Evolutionary conservation across 2,329 filamentous ascomycete species (phyloP).

Genomic region (Xylariomycetidae sp.): DNA sequence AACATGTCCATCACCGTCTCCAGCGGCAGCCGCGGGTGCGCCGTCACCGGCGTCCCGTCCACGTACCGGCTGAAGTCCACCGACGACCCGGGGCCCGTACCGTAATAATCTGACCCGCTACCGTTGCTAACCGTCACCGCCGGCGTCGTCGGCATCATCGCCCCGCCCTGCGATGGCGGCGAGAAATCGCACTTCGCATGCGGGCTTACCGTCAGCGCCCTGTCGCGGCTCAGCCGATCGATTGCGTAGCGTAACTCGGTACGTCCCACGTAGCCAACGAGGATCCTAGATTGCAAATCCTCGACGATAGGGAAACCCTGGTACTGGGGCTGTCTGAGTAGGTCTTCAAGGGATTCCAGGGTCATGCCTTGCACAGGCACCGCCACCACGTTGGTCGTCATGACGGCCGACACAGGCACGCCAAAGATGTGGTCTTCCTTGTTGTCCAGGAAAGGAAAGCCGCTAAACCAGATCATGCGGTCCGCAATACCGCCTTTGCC

Average conservation of each 20-base stretch:
- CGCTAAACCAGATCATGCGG: constrained; percentile 98
- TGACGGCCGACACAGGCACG: constrained; percentile 84
- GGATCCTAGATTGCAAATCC: constrained; percentile 59
- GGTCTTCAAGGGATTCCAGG: constrained; percentile 67
- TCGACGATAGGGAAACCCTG: constrained; percentile 93
- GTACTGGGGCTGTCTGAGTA: constrained; percentile 73
- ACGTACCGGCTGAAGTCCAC: constrained; percentile 84
- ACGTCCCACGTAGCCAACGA: constrained; percentile 87
- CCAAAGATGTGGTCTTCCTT: constrained; percentile 98
- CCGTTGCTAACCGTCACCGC: constrained; percentile 47
- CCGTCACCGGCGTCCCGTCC: constrained; percentile 82
- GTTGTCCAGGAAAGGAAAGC: constrained; percentile 92
- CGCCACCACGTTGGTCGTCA: constrained; percentile 71
- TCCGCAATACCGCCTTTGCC: constrained; percentile 97
- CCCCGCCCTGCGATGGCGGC: constrained; percentile 27
- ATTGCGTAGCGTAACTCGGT: constrained; percentile 90
- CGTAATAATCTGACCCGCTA: neutral
- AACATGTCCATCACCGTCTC: constrained; percentile 99
- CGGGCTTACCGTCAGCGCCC: constrained; percentile 50
- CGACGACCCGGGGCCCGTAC: constrained; percentile 40
- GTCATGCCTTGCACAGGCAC: constrained; percentile 70
- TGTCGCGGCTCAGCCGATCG: constrained; percentile 67
- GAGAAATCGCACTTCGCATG: constrained; percentile 70
- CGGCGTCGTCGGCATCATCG: constrained; percentile 31
- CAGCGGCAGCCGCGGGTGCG: constrained; percentile 82